Evolutionary conservation across 371 early-diverging fungal genomes (phyloP).

Genomic region (Mucor saturninus): DNA sequence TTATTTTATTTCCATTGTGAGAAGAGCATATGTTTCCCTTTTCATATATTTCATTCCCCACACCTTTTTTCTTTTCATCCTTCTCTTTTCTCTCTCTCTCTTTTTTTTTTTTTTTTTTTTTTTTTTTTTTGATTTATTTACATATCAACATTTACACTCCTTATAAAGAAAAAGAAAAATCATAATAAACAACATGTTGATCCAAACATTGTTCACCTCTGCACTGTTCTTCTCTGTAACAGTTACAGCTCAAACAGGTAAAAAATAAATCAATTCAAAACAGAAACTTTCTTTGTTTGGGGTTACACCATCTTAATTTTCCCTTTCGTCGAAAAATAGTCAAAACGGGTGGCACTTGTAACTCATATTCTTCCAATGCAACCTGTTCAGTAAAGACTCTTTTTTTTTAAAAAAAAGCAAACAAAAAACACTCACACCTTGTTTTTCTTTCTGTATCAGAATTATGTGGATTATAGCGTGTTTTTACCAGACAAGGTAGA

Average conservation of each 20-base stretch:
- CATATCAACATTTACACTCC: background rate
- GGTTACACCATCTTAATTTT: conserved; percentile 1
- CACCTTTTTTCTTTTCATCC: background rate
- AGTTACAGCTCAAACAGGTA: conserved; percentile 17
- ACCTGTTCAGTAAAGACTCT: conserved; percentile 23
- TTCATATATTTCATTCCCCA: conserved; percentile 1
- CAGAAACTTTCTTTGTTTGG: background rate
- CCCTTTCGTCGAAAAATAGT: background rate
- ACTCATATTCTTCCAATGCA: conserved; percentile 22
- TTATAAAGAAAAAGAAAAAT: background rate
- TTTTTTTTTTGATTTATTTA: background rate
- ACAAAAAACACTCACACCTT: background rate
- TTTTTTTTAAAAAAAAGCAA: background rate
- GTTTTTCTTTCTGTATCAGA: conserved; percentile 13
- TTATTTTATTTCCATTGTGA: background rate
- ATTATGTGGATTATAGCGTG: conserved; percentile 21
- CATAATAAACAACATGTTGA: conserved; percentile 11
- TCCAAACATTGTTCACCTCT: conserved; percentile 10
- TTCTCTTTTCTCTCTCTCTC: background rate
- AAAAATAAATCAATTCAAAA: background rate
- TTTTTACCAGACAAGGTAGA: conserved; percentile 17
- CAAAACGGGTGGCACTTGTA: conserved; percentile 22
- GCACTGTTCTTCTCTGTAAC: conserved; percentile 3
- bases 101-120: conserved; percentile 2
- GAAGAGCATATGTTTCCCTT: conserved; percentile 18